Evolutionary conservation across 371 early-diverging fungal species (phyloP).

Genomic region (Actinomucor elegans): DNA sequence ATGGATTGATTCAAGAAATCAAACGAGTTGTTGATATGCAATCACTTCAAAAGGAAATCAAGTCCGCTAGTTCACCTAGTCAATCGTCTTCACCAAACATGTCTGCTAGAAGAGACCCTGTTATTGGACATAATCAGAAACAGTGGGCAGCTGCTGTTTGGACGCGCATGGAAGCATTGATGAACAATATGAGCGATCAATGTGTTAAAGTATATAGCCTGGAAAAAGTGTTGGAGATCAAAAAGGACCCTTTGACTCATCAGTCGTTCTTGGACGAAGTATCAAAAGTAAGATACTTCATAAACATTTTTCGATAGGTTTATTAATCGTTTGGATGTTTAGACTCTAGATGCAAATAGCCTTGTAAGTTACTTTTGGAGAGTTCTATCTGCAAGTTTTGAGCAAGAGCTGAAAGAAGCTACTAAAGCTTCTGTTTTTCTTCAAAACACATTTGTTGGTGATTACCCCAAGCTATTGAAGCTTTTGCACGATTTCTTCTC

Average conservation of each 20-base stretch:
- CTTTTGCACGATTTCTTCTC: slow-evolving; percentile 76
- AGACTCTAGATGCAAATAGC: slow-evolving; percentile 41
- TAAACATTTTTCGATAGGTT: background rate
- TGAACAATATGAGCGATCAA: slow-evolving; percentile 69
- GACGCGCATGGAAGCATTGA: slow-evolving; percentile 71
- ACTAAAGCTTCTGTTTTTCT: slow-evolving; percentile 59
- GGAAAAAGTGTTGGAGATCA: slow-evolving; percentile 70
- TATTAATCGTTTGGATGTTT: background rate
- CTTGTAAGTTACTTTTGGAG: slow-evolving; percentile 53
- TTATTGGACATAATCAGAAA: slow-evolving; percentile 31
- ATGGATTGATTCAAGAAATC: slow-evolving; percentile 53
- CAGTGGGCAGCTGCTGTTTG: slow-evolving; percentile 63
- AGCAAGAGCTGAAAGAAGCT: slow-evolving; percentile 48
- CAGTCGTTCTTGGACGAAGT: slow-evolving; percentile 63
- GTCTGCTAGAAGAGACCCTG: slow-evolving; percentile 49
- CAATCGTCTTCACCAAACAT: slow-evolving; percentile 16
- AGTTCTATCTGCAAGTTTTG: slow-evolving; percentile 44
- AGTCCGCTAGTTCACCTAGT: slow-evolving; percentile 38
- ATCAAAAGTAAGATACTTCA: slow-evolving; percentile 29
- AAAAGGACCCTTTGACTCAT: slow-evolving; percentile 69
- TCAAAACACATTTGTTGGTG: slow-evolving; percentile 70
- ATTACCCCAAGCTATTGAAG: slow-evolving; percentile 76
- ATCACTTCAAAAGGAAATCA: slow-evolving; percentile 64
- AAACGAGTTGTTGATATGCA: slow-evolving; percentile 62
- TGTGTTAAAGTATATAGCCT: slow-evolving; percentile 73